Conservation (phyloP, 2,329 filamentous ascomycete species). For the Fusarium sp. region DNA sequence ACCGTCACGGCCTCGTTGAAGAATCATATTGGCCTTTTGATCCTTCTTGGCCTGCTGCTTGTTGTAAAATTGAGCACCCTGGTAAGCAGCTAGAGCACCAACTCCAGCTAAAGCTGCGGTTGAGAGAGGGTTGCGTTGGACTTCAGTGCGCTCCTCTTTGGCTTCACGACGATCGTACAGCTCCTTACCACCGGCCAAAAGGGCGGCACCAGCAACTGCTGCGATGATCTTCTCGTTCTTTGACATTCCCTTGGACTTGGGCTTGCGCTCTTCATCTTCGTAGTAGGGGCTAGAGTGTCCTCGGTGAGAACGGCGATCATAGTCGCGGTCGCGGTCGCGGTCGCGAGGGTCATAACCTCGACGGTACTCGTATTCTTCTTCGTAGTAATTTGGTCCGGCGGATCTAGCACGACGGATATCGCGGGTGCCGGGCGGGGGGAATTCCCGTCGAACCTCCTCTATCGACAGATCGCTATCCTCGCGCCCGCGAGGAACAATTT, state of each 20-base stretch:
- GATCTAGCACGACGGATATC: conserved; percentile 72
- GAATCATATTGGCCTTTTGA: conserved; percentile 63
- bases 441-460: conserved; percentile 87
- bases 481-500: conserved; percentile 68
- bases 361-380: conserved; percentile 62
- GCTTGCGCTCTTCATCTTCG: conserved; percentile 67
- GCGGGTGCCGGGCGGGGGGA: conserved; percentile 73
- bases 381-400: conserved; percentile 69
- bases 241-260: conserved; percentile 61
- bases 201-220: conserved; percentile 71
- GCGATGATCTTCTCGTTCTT: conserved; percentile 75
- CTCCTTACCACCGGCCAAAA: conserved; percentile 74
- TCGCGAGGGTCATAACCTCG: conserved; percentile 62
- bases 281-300: conserved; percentile 62
- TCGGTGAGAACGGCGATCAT: conserved; percentile 59
- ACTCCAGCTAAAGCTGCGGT: conserved; percentile 72
- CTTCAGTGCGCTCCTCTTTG: conserved; percentile 59
- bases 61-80: conserved; percentile 71
- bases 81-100: conserved; percentile 72
- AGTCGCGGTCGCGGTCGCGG: conserved; percentile 53
- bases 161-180: conserved; percentile 72
- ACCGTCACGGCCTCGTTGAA: conserved; percentile 66
- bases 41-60: conserved; percentile 69
- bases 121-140: conserved; percentile 68
- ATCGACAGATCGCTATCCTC: conserved; percentile 80